Conservation (phyloP, 208 protist genomes). For the Trichomonas tenax region DNA sequence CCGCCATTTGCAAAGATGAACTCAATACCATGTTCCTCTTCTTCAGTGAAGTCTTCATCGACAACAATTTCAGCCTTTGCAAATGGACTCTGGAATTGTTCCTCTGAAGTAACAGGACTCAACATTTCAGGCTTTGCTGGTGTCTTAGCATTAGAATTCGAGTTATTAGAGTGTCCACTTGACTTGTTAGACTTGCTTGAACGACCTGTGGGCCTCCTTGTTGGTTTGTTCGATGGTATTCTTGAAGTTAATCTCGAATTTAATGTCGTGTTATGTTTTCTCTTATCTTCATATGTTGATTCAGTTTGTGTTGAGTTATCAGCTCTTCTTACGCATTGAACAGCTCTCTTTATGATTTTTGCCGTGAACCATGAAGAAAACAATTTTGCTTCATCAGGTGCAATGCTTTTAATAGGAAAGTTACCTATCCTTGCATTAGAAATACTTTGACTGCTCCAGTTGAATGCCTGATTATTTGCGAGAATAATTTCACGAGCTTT, state of each 20-base stretch:
- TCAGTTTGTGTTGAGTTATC: not conserved
- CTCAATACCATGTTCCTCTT: not conserved
- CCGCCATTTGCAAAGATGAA: not conserved
- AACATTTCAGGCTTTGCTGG: no score
- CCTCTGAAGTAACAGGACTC: no score
- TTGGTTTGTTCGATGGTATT: not conserved
- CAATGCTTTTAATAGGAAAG: not conserved
- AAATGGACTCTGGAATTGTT: no score
- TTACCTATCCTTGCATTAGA: not conserved
- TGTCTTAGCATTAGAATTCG: not conserved
- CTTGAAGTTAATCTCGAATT: not conserved
- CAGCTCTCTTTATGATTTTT: not conserved
- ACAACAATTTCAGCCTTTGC: not conserved
- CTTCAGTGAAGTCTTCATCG: not conserved
- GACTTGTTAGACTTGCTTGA: not conserved
- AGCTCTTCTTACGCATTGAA: not conserved
- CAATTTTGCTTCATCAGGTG: not conserved
- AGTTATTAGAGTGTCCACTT: not conserved
- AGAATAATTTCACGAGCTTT: not conserved
- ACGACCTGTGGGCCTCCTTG: no score
- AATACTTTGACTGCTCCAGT: not conserved
- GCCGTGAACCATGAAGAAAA: not conserved
- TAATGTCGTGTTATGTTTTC: not conserved
- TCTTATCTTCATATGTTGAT: not conserved
- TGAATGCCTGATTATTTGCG: not conserved